These are phyloP conservation scores for Xylaria sp. DNA, from an alignment of 2,329 filamentous ascomycete genomes.

Conservation along the genomic window DNA sequence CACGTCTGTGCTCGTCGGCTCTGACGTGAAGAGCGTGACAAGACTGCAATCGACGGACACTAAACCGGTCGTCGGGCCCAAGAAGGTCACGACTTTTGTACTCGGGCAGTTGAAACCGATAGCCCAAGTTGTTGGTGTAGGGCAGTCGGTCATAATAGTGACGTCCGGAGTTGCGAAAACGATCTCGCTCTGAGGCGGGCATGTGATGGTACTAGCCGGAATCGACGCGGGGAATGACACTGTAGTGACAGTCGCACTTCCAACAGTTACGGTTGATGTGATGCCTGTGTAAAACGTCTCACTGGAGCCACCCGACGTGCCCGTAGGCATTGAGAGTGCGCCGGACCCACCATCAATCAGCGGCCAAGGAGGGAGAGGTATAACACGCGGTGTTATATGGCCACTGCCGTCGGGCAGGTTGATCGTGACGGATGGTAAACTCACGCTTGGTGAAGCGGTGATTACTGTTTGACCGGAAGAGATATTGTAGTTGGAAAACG, in stretches of 20 bases:
- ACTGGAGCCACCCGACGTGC: not conserved
- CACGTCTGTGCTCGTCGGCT: not conserved
- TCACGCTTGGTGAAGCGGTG: constrained; percentile 16
- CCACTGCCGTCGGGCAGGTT: constrained; percentile 17
- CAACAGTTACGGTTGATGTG: constrained; percentile 1
- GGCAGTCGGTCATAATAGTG: constrained; percentile 5
- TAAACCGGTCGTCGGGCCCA: not conserved
- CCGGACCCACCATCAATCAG: constrained; percentile 1
- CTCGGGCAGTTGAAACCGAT: constrained; percentile 12
- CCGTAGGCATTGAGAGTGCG: not conserved
- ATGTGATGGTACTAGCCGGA: not conserved
- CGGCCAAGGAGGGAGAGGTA: constrained; percentile 32
- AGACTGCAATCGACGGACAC: constrained; percentile 16
- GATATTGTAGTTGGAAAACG: constrained; percentile 23
- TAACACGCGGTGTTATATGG: constrained; percentile 12
- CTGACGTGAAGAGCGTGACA: not conserved
- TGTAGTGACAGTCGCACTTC: constrained; percentile 15
- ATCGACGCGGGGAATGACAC: constrained; percentile 7
- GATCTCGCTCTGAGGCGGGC: constrained; percentile 3
- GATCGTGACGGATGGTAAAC: constrained; percentile 3
- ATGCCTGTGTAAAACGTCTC: constrained; percentile 15
- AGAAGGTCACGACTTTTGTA: constrained; percentile 5
- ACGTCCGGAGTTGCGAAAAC: constrained; percentile 7
- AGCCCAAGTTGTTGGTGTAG: not conserved
- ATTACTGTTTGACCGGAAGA: not conserved